Evolutionary conservation across 768 basidiomycete genomes (phyloP), one percentile per base, ranked within the genome.

Genomic region (Boletus rubroflammeus): DNA sequence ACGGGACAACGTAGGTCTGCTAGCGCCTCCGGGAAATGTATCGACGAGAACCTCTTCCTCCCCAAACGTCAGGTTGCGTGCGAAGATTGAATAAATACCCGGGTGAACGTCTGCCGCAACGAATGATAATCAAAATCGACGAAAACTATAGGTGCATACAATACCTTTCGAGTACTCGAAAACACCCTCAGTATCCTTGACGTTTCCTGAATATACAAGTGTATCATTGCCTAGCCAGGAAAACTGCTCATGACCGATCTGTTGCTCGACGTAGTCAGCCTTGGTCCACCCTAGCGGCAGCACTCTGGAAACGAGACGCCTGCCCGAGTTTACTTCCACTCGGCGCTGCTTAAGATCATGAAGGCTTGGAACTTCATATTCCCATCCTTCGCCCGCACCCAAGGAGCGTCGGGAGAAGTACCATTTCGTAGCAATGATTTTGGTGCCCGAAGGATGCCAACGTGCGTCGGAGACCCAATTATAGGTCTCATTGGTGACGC

Each of bases 361-460:
- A 9, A 61, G 38, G 11, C 47, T 14, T 25, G 84, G 84, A 25
- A 85, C 74, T 6, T 67, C 44, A 55, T 84, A 89, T 63, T 82
- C 77, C 88, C 87, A 89, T 39, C 81, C 84, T 73, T 89, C 88
- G 2, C 85, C 86, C 1, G 85, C 86, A 34, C 84, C 85, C 31
- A 88, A 72, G 47, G 82, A 84, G 7, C 87, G 81, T 4, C 47
- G 58, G 6, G 81, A 82, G 25, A 82, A 87, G 58, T 87, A 88
- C 86, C 87, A 87, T 65, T 89, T 89, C 11, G 86, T 88, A n/a
- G 86, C 85, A 50, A 89, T 71, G 17, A 89, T 68, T 58, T 76
- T 82, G 29, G 67, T 60, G 1, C 84, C 84, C 10, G 81, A 81
- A 4, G 86, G 83, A 62, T 90, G 85, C 75, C 86, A 88, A 42